Conservation (phyloP, 441 rosid genomes). For the Syzygium malaccense region DNA sequence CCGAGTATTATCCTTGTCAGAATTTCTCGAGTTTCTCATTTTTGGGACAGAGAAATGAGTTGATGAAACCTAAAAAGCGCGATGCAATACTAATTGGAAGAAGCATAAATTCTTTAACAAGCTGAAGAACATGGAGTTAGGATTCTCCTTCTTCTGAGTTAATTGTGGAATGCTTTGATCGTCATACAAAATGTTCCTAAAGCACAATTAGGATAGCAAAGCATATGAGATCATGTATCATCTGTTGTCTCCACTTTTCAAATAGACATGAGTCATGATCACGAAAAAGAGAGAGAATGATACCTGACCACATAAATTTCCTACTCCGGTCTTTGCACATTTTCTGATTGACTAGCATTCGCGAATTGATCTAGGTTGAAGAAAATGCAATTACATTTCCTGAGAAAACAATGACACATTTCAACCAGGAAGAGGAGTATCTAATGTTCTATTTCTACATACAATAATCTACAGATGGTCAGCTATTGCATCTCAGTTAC, state of each 20-base stretch:
- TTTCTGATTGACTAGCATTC: background rate
- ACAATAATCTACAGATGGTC: conserved; percentile 40
- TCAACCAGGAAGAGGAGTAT: background rate
- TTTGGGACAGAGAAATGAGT: background rate
- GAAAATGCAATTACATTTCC: background rate
- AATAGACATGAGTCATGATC: background rate
- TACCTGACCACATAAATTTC: background rate
- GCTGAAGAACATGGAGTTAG: background rate
- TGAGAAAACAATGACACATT: background rate
- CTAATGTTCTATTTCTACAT: background rate
- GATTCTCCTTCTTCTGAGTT: background rate
- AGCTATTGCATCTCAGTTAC: conserved; percentile 45
- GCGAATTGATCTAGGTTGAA: background rate
- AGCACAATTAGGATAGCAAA: background rate
- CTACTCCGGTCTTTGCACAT: background rate
- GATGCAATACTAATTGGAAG: background rate
- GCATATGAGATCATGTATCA: background rate
- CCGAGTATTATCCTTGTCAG: background rate
- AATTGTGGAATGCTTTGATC: background rate
- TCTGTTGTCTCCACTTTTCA: background rate
- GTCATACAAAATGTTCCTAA: background rate
- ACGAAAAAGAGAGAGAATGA: background rate
- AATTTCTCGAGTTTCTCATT: background rate
- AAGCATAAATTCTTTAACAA: background rate
- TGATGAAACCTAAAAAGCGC: background rate